Evolutionary conservation across 2,329 filamentous ascomycete species (phyloP).

Genomic region (Phyllosticta citribraziliensis): DNA sequence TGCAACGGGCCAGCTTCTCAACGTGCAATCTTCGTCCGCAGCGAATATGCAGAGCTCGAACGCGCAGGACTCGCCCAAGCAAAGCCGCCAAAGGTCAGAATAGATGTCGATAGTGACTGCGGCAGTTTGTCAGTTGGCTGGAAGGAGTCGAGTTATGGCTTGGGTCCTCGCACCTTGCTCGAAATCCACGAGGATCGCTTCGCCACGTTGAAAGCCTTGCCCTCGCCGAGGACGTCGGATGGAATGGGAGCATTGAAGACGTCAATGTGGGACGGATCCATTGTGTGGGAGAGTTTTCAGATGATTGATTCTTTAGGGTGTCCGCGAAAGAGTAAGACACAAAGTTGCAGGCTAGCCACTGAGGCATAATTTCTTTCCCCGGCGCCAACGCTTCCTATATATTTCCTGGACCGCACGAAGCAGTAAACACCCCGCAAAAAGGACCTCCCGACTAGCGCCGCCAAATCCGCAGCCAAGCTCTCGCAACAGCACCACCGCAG

Average conservation of each 20-base stretch:
- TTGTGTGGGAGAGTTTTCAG: background rate
- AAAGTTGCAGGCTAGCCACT: too few species aligned
- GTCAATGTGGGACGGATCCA: background rate
- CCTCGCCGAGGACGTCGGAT: background rate
- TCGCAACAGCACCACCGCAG: background rate
- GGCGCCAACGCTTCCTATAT: background rate
- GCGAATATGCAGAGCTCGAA: background rate
- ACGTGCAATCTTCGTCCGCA: background rate
- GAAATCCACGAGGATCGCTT: background rate
- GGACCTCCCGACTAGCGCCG: background rate
- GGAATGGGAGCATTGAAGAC: background rate
- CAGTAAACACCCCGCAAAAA: background rate
- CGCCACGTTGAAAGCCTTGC: background rate
- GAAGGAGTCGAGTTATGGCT: background rate
- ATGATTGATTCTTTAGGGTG: background rate
- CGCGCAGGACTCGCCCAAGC: background rate
- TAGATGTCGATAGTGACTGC: background rate
- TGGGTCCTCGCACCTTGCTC: background rate
- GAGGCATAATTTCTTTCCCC: too few species aligned
- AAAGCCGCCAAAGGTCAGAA: background rate
- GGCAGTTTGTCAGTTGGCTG: background rate
- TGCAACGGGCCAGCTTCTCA: background rate
- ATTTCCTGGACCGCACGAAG: background rate
- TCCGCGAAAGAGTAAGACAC: background rate
- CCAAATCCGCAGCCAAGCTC: background rate